These are phyloP conservation scores for Colletotrichum sp. DNA, from an alignment of 2,329 filamentous ascomycete species.

Conservation along the genomic window DNA sequence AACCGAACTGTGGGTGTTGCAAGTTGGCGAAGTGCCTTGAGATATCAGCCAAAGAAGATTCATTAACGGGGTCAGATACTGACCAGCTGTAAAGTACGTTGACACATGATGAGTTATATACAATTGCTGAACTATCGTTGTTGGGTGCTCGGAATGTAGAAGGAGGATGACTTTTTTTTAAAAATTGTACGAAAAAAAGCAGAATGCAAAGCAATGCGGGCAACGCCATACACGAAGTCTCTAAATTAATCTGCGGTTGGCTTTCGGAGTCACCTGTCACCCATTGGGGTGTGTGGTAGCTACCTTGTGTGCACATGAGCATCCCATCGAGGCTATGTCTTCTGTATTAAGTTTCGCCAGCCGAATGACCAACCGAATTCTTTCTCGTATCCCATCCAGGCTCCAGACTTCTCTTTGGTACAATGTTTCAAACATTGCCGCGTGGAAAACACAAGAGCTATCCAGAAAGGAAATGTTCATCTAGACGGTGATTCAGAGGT, in stretches of 20 bases:
- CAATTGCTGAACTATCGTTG: neutral
- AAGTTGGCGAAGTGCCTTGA: neutral
- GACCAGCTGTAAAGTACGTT: neutral
- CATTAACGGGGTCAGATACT: neutral
- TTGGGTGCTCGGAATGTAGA: neutral
- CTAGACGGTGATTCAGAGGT: too few species aligned
- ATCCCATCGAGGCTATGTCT: neutral
- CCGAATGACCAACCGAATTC: neutral
- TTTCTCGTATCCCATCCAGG: too few species aligned
- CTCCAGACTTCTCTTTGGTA: too few species aligned
- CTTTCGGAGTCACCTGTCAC: neutral
- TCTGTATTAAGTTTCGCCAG: neutral
- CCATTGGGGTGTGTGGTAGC: neutral
- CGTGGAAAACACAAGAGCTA: neutral
- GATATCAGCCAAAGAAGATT: neutral
- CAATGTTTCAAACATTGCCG: too few species aligned
- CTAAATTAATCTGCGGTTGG: accelerated
- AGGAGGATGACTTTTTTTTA: neutral
- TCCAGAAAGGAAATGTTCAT: neutral
- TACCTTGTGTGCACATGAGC: neutral
- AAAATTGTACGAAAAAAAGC: neutral
- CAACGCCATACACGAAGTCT: neutral
- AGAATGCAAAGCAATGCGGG: neutral
- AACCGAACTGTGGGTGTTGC: neutral
- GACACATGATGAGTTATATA: neutral